phyloP scores from a whole-genome alignment of 805 yeast species.

The Saccharomycopsis selenospora region DNA sequence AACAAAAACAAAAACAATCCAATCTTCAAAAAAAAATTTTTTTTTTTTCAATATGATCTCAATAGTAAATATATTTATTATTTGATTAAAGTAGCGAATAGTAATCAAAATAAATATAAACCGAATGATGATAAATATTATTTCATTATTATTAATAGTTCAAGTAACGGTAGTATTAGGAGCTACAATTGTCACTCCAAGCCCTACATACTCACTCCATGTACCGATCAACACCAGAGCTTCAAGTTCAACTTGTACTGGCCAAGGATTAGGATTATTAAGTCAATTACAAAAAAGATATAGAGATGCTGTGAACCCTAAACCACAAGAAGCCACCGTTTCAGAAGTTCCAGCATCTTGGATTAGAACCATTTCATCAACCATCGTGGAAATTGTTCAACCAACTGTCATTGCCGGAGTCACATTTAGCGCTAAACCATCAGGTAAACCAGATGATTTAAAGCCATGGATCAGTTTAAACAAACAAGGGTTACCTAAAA shows the following conservation, averaged over 20 bases:
- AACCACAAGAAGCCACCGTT: background rate
- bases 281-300: background rate
- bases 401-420: constrained; percentile 58
- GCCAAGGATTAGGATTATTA: background rate
- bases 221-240: background rate
- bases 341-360: constrained; percentile 47
- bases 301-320: background rate
- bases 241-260: background rate
- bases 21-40: too few relatives aligned
- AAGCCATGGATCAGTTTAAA: constrained; percentile 78
- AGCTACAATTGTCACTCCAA: background rate
- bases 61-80: too few relatives aligned
- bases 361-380: constrained; percentile 61
- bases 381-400: constrained; percentile 55
- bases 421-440: constrained; percentile 42
- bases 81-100: too few relatives aligned
- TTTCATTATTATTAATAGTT: background rate
- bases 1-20: too few relatives aligned
- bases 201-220: constrained; percentile 1
- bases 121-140: too few relatives aligned
- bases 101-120: too few relatives aligned
- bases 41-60: too few relatives aligned
- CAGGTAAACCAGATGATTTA: constrained; percentile 43
- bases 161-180: background rate
- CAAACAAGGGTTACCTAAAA: constrained; percentile 72